Conservation (phyloP, 371 early-diverging fungal species). For the Rhizopus delemar region DNA sequence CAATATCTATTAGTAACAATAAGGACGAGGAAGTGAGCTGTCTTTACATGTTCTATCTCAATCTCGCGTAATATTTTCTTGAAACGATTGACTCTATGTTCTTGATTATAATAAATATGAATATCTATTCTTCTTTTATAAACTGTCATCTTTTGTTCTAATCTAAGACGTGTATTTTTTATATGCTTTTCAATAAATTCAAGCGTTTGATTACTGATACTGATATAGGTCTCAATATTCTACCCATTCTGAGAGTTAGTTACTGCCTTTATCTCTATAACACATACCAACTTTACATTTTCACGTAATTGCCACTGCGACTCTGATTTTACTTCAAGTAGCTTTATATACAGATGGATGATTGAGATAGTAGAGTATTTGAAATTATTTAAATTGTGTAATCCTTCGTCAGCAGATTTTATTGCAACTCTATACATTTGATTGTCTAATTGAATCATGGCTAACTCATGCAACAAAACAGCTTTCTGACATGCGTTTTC, state of each 20-base stretch:
- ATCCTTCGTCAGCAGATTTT: slow-evolving; percentile 8
- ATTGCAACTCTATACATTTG: slow-evolving; percentile 13
- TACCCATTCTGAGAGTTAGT: neutral
- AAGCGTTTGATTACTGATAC: slow-evolving; percentile 11
- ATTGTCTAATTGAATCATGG: neutral
- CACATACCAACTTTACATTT: slow-evolving; percentile 1
- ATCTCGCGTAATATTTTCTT: slow-evolving; percentile 5
- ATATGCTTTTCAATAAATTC: slow-evolving; percentile 1
- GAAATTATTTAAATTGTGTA: slow-evolving; percentile 7
- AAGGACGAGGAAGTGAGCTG: neutral
- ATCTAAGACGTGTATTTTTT: neutral
- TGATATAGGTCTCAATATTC: slow-evolving; percentile 7
- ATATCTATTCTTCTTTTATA: slow-evolving; percentile 4
- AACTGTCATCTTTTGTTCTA: neutral
- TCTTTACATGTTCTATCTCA: slow-evolving; percentile 10
- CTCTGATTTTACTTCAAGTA: slow-evolving; percentile 23
- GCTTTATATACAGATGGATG: slow-evolving; percentile 9
- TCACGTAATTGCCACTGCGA: slow-evolving; percentile 23
- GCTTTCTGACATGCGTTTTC: neutral
- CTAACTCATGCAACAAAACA: neutral
- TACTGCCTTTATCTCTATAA: neutral
- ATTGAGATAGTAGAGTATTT: slow-evolving; percentile 2
- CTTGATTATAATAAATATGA: slow-evolving; percentile 11
- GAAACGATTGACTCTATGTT: neutral
- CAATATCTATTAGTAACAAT: neutral